A percentile compares a stretch with the other conserved stretches of the same genome.
Conservation (phyloP, 345 rosid species). For the Euphorbia lathyris region DNA sequence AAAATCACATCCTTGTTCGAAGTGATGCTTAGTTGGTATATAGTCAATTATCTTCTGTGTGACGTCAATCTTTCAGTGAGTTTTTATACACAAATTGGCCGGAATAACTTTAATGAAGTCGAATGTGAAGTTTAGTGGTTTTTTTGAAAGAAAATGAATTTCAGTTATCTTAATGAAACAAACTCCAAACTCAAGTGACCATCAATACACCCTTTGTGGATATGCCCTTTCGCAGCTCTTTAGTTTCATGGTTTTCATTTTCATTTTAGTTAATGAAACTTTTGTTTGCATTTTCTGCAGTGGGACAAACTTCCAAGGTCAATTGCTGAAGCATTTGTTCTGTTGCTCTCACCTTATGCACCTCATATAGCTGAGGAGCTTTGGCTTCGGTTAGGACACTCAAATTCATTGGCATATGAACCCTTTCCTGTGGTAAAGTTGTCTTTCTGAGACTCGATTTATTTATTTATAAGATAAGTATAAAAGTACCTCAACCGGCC, state of each 20-base stretch:
- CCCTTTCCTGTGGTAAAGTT: conserved; percentile 60
- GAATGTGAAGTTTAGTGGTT: no score
- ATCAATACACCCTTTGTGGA: background rate
- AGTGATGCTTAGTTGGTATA: no score
- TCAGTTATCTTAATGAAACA: no score
- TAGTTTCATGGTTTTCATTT: background rate
- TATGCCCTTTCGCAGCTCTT: background rate
- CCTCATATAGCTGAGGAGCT: conserved; percentile 98
- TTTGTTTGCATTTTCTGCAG: conserved; percentile 33
- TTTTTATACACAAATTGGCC: no score
- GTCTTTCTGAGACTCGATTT: background rate
- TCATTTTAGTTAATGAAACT: conserved; percentile 3
- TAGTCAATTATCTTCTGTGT: no score
- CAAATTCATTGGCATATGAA: conserved; percentile 58
- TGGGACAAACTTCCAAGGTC: conserved; percentile 78
- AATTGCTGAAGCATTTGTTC: conserved; percentile 62
- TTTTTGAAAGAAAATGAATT: no score
- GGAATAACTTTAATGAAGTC: no score
- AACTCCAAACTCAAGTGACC: no score
- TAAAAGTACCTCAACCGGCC: no score
- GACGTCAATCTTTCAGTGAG: no score
- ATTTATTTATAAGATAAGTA: no score
- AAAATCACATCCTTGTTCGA: no score
- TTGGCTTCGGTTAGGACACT: conserved; percentile 79
- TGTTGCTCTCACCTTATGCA: conserved; percentile 84